Base-by-base conservation (phyloP, 2,329 filamentous ascomycete genomes). In the Davidsoniella australis region DNA sequence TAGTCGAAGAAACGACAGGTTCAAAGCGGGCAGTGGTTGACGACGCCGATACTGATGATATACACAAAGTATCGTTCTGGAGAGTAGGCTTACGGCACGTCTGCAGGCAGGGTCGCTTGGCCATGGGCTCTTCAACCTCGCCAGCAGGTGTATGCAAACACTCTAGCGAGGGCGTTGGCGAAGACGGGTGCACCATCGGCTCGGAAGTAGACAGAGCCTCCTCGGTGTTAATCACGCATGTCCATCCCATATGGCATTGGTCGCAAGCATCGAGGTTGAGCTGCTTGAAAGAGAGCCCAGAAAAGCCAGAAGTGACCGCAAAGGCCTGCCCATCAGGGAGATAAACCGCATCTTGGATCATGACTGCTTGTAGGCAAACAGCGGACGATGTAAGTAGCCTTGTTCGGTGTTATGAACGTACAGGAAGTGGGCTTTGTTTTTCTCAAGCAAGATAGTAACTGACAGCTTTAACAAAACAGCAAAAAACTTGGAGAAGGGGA, bases 1-100 rank as follows among this genome's bases (percentile, higher is more conserved):
- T 73, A 1, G 86, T 91, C 0, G 85, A 85, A 54, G 86, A 94
- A 12, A 72, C 78, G 1, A 82, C 75, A 1, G 85, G 78, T 60
- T 83, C 85, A 66, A 42, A 82, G 93, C 8, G 29, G 45, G 94
- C 86, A 60, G 67, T 76, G 61, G 71, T 83, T 45, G 82, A 82
- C 0, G 89, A 86, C 56, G 83, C 85, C 45, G 85, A 89, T 54
- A 94, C 87, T 54, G 85, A 89, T 3, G 87, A 94, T 58, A 96
- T 89, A 67, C 88, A 95, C 51, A 95, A 71, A 57, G 77, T 80
- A 63, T 96, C 89, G 61, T 79, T 75, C 29, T 78, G 74, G 29
- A 93, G 68, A 0, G 85, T 94, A 0, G 89, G 88, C 42, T 67
- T 68, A 46, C 68, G 77, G 67, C 81, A 95, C 17, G 63, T 55